Evolutionary conservation across 2,329 filamentous ascomycete species (phyloP).

Genomic region (Pezicula radicicola): DNA sequence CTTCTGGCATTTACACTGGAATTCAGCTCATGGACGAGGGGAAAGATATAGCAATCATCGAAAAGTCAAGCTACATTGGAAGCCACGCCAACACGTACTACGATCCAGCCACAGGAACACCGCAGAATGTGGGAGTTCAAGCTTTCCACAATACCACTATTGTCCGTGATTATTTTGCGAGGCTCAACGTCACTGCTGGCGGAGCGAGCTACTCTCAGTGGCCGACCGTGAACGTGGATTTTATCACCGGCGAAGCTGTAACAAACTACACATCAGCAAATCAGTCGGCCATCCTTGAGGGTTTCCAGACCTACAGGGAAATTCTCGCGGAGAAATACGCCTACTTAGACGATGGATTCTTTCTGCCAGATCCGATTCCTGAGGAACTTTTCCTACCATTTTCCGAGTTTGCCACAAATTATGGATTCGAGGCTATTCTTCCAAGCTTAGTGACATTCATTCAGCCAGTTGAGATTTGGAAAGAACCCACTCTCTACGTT

Average conservation of each 20-base stretch:
- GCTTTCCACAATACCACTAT: conserved; percentile 36
- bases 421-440: conserved; percentile 35
- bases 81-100: conserved; percentile 19
- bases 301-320: background rate
- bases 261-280: background rate
- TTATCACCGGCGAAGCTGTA: background rate
- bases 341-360: conserved; percentile 32
- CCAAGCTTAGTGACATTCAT: conserved; percentile 36
- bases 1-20: conserved; percentile 32
- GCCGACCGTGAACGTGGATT: conserved; percentile 2
- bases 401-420: conserved; percentile 9
- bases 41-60: conserved; percentile 32
- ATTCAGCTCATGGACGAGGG: conserved; percentile 28
- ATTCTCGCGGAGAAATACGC: background rate
- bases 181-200: conserved; percentile 29
- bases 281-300: background rate
- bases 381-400: conserved; percentile 11
- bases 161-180: conserved; percentile 39
- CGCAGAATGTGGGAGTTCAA: conserved; percentile 21
- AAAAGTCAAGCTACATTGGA: conserved; percentile 29
- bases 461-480: conserved; percentile 39
- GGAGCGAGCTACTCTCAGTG: background rate
- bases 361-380: conserved; percentile 25
- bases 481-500: conserved; percentile 38
- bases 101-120: conserved; percentile 1